A percentile compares a stretch with the other conserved stretches of the same genome.
These are phyloP conservation scores for Pochonia chlamydosporia DNA, from an alignment of 2,329 filamentous ascomycete species.

Conservation along the genomic window DNA sequence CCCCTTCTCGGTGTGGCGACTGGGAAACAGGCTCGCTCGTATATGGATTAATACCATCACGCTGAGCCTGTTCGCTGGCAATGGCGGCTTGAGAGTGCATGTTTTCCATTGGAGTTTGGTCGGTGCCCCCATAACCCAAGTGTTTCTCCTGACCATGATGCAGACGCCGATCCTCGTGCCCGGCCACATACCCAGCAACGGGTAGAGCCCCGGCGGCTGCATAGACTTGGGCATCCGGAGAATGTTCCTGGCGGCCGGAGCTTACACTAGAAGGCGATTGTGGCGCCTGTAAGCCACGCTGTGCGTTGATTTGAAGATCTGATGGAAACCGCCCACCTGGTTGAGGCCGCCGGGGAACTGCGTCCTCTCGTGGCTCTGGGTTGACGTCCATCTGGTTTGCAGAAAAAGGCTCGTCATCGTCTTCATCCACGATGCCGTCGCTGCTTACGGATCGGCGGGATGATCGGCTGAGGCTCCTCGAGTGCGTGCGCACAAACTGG, in stretches of 20 bases:
- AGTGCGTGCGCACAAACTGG: conserved; percentile 79
- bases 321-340: conserved; percentile 96
- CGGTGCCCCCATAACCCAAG: conserved; percentile 41
- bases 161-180: conserved; percentile 14
- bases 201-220: conserved; percentile 53
- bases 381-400: conserved; percentile 39
- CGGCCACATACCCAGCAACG: conserved; percentile 19
- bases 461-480: conserved; percentile 67
- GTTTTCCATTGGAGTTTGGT: conserved; percentile 39
- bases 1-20: conserved; percentile 10
- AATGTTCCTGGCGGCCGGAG: conserved; percentile 48
- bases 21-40: conserved; percentile 37
- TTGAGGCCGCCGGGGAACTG: conserved; percentile 63
- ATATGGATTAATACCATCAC: conserved; percentile 55
- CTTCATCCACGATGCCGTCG: conserved; percentile 73
- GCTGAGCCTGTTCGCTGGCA: conserved; percentile 42
- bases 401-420: conserved; percentile 59
- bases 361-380: conserved; percentile 43
- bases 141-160: conserved; percentile 9
- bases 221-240: conserved; percentile 50
- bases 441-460: conserved; percentile 61
- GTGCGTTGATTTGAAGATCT: conserved; percentile 75
- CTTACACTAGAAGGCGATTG: conserved; percentile 77
- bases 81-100: conserved; percentile 45
- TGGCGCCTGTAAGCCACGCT: conserved; percentile 74